Evolutionary conservation across 1,284 basidiomycete species (phyloP), one percentile per base, ranked within the genome.

Genomic region (Neolentinus lepideus): DNA sequence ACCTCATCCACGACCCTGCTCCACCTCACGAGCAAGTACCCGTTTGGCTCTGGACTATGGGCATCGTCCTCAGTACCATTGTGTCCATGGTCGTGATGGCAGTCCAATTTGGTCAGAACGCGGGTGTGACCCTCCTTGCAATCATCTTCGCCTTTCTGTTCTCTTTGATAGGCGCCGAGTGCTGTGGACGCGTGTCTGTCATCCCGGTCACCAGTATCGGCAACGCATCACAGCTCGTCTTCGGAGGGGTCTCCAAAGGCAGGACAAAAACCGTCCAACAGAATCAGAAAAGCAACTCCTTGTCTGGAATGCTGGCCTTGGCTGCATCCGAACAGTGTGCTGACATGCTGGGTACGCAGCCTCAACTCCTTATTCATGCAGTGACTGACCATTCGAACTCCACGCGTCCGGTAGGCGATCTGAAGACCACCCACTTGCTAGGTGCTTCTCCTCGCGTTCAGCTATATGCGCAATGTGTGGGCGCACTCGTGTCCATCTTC

Each of bases 341-440:
- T 52, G 86, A 89, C 66, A 88, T 88, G 85, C 82, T 83, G 14
- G 47, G 47, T 50, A 50, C 16, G 47, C 4, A 25, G 12, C 45
- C n/a, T 47, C n/a, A n/a, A n/a, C 24, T 47, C 10, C 21, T 25
- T 19, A 47, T 47, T 21, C 16, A 35, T 9, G 45, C 45, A 47
- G 12, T 31, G 29, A 31, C 16, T 46, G 19, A 16, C 43, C 10
- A 46, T 16, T 16, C 24, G n/a, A 4, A 46, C 43, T 46, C 25
- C 4, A n/a, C 14, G 22, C 24, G 8, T 4, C 8, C 6, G 4
- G 27, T 21, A 58, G 80, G 84, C 57, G 87, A 89, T 63, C 69
- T 88, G 61, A 87, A 88, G 72, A 85, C 87, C 8, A 83, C 83
- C 56, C 85, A 86, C 67, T 75, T 88, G 56, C 75, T 88, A 12